Evolutionary conservation across 2,329 filamentous ascomycete genomes (phyloP).

Genomic region (Talaromyces sp.): DNA sequence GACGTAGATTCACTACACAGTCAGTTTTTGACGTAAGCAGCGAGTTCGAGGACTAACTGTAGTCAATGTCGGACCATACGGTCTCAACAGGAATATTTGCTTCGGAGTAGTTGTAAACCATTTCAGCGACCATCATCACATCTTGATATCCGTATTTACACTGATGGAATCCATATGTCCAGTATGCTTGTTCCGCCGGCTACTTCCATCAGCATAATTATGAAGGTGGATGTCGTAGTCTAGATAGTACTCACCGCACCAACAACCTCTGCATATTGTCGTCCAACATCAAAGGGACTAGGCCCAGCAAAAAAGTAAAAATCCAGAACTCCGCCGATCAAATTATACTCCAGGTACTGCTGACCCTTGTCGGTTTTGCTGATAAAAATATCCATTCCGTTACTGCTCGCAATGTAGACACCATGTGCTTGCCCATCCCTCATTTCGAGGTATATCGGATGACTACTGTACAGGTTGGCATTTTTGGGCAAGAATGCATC

Average conservation of each 20-base stretch:
- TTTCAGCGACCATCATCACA: conserved; percentile 43
- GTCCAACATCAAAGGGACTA: conserved; percentile 55
- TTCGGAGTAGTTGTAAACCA: conserved; percentile 42
- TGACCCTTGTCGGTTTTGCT: conserved; percentile 55
- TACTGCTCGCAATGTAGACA: conserved; percentile 68
- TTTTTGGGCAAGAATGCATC: conserved; percentile 59
- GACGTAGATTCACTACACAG: conserved; percentile 21
- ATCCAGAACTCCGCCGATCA: conserved; percentile 72
- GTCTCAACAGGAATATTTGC: conserved; percentile 44
- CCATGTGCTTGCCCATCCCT: conserved; percentile 58
- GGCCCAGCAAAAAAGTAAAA: conserved; percentile 65
- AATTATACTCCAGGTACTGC: conserved; percentile 77
- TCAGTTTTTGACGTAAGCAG: neutral
- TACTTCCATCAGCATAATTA: neutral
- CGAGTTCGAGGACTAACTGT: conserved; percentile 31
- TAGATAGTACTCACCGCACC: conserved; percentile 27
- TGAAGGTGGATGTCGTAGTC: too few relatives aligned
- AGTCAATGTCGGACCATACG: conserved; percentile 47
- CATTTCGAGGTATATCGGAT: conserved; percentile 74
- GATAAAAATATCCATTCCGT: conserved; percentile 75
- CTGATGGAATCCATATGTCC: conserved; percentile 66
- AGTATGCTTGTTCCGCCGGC: conserved; percentile 78
- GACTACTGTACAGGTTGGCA: conserved; percentile 68
- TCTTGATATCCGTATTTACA: conserved; percentile 63
- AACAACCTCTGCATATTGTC: conserved; percentile 57